Evolutionary conservation across 768 basidiomycete genomes (phyloP), one percentile per base, ranked within the genome.

Genomic region (Paxillus involutus): DNA sequence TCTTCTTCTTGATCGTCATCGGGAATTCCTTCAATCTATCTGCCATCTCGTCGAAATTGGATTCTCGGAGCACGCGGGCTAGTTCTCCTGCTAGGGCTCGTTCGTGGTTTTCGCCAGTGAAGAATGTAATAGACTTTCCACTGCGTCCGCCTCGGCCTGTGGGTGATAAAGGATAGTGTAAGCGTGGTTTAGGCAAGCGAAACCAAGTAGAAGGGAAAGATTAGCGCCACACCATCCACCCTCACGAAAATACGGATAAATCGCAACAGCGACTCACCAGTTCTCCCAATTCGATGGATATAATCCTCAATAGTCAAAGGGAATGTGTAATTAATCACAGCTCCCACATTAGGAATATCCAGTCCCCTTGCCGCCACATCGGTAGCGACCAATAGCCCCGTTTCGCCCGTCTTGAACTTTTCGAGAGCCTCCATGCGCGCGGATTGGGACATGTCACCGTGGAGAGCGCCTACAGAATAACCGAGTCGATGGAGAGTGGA

Each of bases 301-400:
- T 89, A 95, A 74, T 92, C 88, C 74, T 97, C 96, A 45, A 98
- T 88, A 2, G 94, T 98, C 65, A 99, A 76, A 39, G 96, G 96
- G 75, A 95, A 98, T n/a, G 91, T 95, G 65, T 97, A 96, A 73
- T 98, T 97, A 69, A 98, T 84, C 44, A 99, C 97, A 24, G 88
- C 82, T 24, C 85, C 90, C 30, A 99, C 97, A 66, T 96, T 88
- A 2, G 97, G 95, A 63, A 99, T 98, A 76, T 99, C 97, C 59
- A 99, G 76, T 10, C 97, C 97, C 49, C 97, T 84, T 44, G 97
- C 94, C 6, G 97, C 97, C 9, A 99, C 97, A 68, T 99, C 97
- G 21, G 93, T 99, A 9, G 97, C 97, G 47, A 99, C 96, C 58
- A 98, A 77, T 26, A 98, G 66, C 40, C 86, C 83, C 7, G 85